Evolutionary conservation across 208 protist genomes (phyloP), one percentile per base, ranked within the genome.

Genomic region (Naegleria lovaniensis): DNA sequence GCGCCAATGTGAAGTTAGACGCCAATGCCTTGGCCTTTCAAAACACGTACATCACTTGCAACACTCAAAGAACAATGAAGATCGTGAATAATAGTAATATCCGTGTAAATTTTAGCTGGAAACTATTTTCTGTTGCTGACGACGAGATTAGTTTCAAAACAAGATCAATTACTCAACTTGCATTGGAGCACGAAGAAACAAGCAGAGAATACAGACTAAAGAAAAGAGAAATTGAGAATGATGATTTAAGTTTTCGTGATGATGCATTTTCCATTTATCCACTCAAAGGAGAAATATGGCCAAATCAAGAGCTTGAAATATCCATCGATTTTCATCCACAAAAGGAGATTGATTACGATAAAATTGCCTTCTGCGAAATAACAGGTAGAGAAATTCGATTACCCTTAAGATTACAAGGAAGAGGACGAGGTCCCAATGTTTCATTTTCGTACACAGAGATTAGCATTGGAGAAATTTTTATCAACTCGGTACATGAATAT

Each of bases 401-500:
- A 9, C 97, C 96, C 13, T 92, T 98, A 43, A 83, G 93, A 59
- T 91, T 98, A 41, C 92, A 93, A 36, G 97, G 97, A 25, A 91
- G 83, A 13, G 97, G 96, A 41, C 76, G 97, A 51, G 98, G 97
- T 15, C 97, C 98, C 1, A 93, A 96, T 91, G 98, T 96, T 92
- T 92, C 91, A 85, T 95, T 98, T n/a, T 95, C 96, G 85, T 98
- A 95, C 93, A 95, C 91, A 43, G 91, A 91, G 39, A 94, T 98
- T 55, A 95, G 98, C 92, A 94, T 99, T 92, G 97, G 97, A 48
- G 96, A 98, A 59, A 94, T 99, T n/a, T 98, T 97, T 92, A 94
- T 98, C 88, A 97, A 98, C 92, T 94, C 95, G 13, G 43, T 97
- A 76, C 96, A 98, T 93, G 93, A 96, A 91, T 99, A 98, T 91